Base-by-base conservation (phyloP, 75 land plant genomes). In the Selaginella moellendorffii region DNA sequence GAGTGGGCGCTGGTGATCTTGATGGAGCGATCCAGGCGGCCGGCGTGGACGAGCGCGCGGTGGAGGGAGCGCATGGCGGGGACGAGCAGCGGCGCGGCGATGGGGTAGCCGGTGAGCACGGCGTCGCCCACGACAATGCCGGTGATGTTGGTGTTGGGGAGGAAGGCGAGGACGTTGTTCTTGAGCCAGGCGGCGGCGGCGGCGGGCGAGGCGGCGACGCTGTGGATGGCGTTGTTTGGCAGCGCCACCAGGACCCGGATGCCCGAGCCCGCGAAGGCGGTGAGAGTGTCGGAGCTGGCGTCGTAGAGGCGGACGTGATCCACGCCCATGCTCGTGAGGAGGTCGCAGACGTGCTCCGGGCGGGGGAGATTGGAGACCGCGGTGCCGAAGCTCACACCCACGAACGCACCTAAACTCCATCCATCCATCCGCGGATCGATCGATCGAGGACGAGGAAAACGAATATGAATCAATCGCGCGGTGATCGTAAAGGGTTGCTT, bases 81-180 rank as follows among this genome's bases (percentile, higher is more conserved):
- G 24, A 70, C 65, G 20, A 78, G 70, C 27, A 78, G 69, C 1
- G 69, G 66, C 9, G 85, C 80, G 26, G 76, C 82, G 63, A 74
- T 68, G 23, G 84, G 79, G 52, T 81, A 63, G 24, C 76, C 24
- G 1, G 85, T 81, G 14, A 84, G 79, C 52, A 84, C 79, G 70
- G 81, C 80, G 52, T 74, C 79, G 28, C 87, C 87, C 51, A 84
- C 85, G 31, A 81, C 85, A 69, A 84, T 79, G 54, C 74, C 74
- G 29, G 84, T 84, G 42, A 84, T 82, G 62, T 84, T 84, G 24
- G 87, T 84, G 26, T 71, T 59, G 61, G 87, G 87, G 27, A 80
- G 20, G 46, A 72, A 81, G 17, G 71, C 53, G 24, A 68, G 74
- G 65, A 81, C 82, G 64, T 84, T 84, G 30, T 61, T 73, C 25